A percentile compares a stretch with the other conserved stretches of the same genome.
Conservation (phyloP, 495 filamentous ascomycete genomes). For the Pseudomonodictys pantanalensis region DNA sequence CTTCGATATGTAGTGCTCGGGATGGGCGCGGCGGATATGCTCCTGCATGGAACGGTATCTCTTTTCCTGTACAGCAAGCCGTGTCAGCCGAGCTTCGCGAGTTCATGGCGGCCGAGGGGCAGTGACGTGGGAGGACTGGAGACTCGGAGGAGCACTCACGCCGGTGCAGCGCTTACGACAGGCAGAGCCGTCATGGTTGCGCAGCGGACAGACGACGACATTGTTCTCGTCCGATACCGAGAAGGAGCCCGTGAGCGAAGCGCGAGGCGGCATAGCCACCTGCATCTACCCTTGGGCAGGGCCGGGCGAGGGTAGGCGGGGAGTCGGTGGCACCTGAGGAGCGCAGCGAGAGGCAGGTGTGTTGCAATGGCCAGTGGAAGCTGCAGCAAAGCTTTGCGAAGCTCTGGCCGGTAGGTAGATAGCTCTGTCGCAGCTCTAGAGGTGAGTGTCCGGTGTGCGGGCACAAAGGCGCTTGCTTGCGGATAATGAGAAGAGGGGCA, state of each 20-base stretch:
- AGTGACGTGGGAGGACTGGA: slow-evolving; percentile 17
- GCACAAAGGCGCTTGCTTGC: no score
- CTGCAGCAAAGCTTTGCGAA: slow-evolving; percentile 2
- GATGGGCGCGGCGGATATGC: slow-evolving; percentile 96
- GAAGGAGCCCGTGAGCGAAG: slow-evolving; percentile 83
- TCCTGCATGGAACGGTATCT: slow-evolving; percentile 99
- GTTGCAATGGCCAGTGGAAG: slow-evolving; percentile 24
- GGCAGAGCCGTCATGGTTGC: slow-evolving; percentile 93
- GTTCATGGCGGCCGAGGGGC: slow-evolving; percentile 8
- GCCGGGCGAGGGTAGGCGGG: slow-evolving; percentile 2
- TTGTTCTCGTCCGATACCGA: slow-evolving; percentile 88
- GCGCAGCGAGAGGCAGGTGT: slow-evolving; percentile 2
- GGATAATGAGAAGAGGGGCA: slow-evolving; percentile 13
- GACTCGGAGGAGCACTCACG: slow-evolving; percentile 56
- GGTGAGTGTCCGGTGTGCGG: neutral
- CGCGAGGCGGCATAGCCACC: slow-evolving; percentile 73
- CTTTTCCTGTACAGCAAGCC: slow-evolving; percentile 66
- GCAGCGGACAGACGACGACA: slow-evolving; percentile 94
- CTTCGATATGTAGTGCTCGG: slow-evolving; percentile 97
- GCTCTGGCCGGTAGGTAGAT: neutral
- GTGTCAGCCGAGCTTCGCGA: neutral
- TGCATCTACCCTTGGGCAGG: slow-evolving; percentile 44
- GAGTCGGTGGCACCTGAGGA: neutral
- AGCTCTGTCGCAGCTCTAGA: neutral
- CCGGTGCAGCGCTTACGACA: slow-evolving; percentile 97